Evolutionary conservation across 164 flowering plant species (phyloP).

Genomic region (Cinnamomum chago): DNA sequence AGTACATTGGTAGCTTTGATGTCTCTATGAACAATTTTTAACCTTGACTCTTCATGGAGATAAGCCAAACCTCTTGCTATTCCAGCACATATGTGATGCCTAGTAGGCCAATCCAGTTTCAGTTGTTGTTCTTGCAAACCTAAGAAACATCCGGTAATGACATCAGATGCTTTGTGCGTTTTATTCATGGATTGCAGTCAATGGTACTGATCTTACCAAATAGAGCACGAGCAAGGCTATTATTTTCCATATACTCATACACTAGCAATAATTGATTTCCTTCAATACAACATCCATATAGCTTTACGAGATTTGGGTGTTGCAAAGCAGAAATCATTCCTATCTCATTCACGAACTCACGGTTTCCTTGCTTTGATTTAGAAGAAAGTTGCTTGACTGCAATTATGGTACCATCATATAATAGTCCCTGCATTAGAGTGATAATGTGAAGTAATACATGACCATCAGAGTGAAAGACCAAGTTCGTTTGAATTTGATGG

Average conservation of each 20-base stretch:
- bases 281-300: conserved; percentile 55
- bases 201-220: conserved; percentile 33
- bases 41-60: conserved; percentile 48
- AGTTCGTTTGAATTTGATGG: background rate
- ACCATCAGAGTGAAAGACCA: background rate
- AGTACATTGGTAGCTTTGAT: conserved; percentile 42
- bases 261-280: conserved; percentile 45
- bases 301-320: conserved; percentile 56
- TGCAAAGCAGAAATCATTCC: conserved; percentile 57
- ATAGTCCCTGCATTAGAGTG: conserved; percentile 15
- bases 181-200: background rate
- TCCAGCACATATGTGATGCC: conserved; percentile 38
- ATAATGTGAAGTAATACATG: background rate
- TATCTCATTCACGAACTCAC: conserved; percentile 61
- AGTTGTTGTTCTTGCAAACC: background rate
- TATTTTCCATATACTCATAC: conserved; percentile 61
- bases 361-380: conserved; percentile 60
- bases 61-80: conserved; percentile 48
- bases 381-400: conserved; percentile 70
- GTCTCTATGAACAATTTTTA: conserved; percentile 48
- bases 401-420: conserved; percentile 46
- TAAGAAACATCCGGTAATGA: too few species aligned
- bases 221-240: conserved; percentile 50
- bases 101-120: conserved; percentile 38
- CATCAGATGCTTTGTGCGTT: too few species aligned